Base-by-base conservation (phyloP, 192 early-diverging fungal species). In the Podochytrium sp. region DNA sequence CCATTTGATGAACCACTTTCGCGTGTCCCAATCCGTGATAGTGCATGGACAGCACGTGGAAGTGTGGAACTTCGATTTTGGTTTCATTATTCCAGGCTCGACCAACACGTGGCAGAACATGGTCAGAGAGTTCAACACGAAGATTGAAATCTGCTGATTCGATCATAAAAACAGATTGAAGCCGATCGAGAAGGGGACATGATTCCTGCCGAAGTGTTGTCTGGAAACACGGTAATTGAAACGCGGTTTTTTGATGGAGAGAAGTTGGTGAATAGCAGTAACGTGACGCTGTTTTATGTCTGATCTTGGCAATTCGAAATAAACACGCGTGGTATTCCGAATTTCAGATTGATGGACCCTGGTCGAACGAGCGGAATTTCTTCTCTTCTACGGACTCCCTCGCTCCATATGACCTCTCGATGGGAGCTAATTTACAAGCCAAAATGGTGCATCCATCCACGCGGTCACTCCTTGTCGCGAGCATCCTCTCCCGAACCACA, bases 91-190 rank as follows among this genome's bases (percentile, higher is more conserved):
- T 50, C 74, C 74, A 5, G 50, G 65, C 18, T 60, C 55, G 25
- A 70, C 74, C 37, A 76, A 76, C 58, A 67, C 66, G 30, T 76
- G 74, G 74, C 47, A 76, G 47, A 76, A 66, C 32, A 10, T 57
- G 5, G 52, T 55, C 7, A 10, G 52, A n/a, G n/a, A n/a, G n/a
- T n/a, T 20, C 52, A 55, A 27, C 23, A 55, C 30, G 10, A 10
- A 25, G 7, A 55, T 20, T 20, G 7, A 6, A 55, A 55, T 27
- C 18, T 4, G 18, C 20, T 55, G 52, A 25, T 25, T 20, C 30
- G 7, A 20, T 20, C 7, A 23, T 23, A 23, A 6, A 27, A 6
- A 6, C 23, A 55, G 50, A 76, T 76, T 14, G 68, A 71, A 35
- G 66, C 51, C 30, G 66, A 47, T 3, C 1, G 37, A 7, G 68